Evolutionary conservation across 495 filamentous ascomycete genomes (phyloP), one percentile per base, ranked within the genome.

Genomic region (Chaetomidium leptoderma): DNA sequence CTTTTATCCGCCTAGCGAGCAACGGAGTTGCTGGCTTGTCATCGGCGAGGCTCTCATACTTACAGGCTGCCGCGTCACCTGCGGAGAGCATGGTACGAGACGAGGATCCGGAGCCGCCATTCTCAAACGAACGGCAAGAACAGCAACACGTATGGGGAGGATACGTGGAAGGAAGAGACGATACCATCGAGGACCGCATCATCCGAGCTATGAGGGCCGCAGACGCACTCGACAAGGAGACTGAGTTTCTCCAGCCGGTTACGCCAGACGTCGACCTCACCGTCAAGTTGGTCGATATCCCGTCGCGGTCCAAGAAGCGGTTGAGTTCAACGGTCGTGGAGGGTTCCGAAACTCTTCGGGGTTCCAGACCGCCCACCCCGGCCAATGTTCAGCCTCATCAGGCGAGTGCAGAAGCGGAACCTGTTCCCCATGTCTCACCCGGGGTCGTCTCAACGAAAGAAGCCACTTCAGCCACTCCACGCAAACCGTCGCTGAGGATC

Each of bases 171-270:
- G 13, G 29, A 5, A 27, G 27, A 5, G 23, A 42, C 45, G 46
- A 56, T 17, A 29, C 46, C 42, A 44, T 48, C 19, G 66, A 70
- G 13, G 73, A 79, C 50, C 77, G 73, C 19, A 70, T 71, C 26
- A 66, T 67, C 2, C 64, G 64, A 33, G 76, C 77, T 30, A 80
- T 81, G 78, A 72, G 73, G 57, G 76, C 73, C 8, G 77, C 78
- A 4, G 78, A 80, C 36, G 72, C 69, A n/a, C 72, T 81, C 8
- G 74, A 80, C 62, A 66, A 63, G 33, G 65, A 76, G 49, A 80
- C 76, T 2, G 73, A 75, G 35, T 70, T 61, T 8, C 60, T 79
- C 11, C 75, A 80, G 51, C 63, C 72, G 0, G 40, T 35, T 1
- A 66, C 51, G 26, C 49, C 70, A 19, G 69, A 74, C 36, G 40